A percentile compares a stretch with the other conserved stretches of the same genome.
Conservation (phyloP, 2,329 filamentous ascomycete species). For the Pleurostoma richardsiae region DNA sequence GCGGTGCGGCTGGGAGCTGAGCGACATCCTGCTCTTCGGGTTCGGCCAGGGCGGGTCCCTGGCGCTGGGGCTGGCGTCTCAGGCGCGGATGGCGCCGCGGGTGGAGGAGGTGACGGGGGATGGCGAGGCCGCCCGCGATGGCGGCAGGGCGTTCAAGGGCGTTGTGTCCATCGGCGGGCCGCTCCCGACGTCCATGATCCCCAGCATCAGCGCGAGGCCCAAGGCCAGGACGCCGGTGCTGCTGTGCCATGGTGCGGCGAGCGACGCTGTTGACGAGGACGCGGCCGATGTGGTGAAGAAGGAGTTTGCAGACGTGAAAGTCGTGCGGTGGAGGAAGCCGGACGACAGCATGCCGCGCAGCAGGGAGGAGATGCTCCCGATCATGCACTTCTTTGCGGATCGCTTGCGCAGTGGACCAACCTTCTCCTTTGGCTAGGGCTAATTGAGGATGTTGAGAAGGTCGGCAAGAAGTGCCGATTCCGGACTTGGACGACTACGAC, state of each 20-base stretch:
- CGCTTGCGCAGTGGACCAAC: constrained; percentile 37
- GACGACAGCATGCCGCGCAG: constrained; percentile 80
- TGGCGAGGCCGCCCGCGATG: constrained; percentile 4
- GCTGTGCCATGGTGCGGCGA: constrained; percentile 49
- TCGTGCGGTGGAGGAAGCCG: constrained; percentile 62
- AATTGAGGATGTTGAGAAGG: no score
- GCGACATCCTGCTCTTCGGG: constrained; percentile 60
- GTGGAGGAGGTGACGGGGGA: constrained; percentile 11
- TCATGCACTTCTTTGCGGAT: constrained; percentile 79
- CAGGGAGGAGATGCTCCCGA: constrained; percentile 79
- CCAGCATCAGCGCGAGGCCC: constrained; percentile 33
- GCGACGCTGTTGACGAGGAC: constrained; percentile 47
- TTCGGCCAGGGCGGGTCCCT: constrained; percentile 64
- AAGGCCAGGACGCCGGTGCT: constrained; percentile 62
- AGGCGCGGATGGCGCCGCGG: constrained; percentile 24
- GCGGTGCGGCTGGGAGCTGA: constrained; percentile 53
- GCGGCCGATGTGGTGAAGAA: constrained; percentile 59
- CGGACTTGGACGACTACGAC: no score
- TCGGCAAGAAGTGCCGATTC: no score
- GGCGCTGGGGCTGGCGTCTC: constrained; percentile 50
- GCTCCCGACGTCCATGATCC: constrained; percentile 50
- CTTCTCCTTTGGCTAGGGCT: no score
- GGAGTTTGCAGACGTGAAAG: constrained; percentile 62
- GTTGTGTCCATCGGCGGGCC: constrained; percentile 45
- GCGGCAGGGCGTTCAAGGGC: constrained; percentile 32